Evolutionary conservation across 805 yeast genomes (phyloP), one percentile per base, ranked within the genome.

Genomic region (Lachancea sp.): DNA sequence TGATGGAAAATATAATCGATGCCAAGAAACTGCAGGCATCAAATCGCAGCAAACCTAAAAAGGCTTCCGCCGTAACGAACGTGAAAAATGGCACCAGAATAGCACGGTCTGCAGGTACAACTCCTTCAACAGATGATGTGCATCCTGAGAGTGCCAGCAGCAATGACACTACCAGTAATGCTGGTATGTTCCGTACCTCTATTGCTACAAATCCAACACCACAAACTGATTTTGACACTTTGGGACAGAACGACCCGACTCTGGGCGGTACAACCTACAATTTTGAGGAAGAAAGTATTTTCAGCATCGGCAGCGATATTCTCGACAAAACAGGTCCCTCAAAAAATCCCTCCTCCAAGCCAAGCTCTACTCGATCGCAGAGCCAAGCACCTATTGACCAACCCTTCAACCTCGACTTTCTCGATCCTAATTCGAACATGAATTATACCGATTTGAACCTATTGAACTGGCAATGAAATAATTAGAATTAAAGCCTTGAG

Each of bases 381-480:
- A 17, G 12, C 18, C 34, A 37, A 9, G 22, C 25, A 4, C 42
- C 34, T 2, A 22, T 34, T 11, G 42, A 39, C 8, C 38, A 39
- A 24, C 38, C 42, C 3, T 51, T 46, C 38, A 46, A 51, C 28
- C 33, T 54, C 20, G 53, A 52, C 34, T 40, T 55, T 8, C 33
- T 52, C 23, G 56, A 51, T 13, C 42, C 42, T 5, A 45, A 43
- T 17, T 33, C 40, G 9, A 46, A 46, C 29, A 34, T 39, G 42
- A 39, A 39, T 21, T 54, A 53, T 30, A 43, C 43, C 16, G 57
- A 55, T 29, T 48, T 57, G 43, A 51, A 53, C 35, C 50, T 54
- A 22, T 41, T 57, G 45, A 47, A 51, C 25, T 56, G 60, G 59
- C 54, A 52, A 31, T 51, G 44, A 36, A 24, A 19, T 13, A 29